phyloP scores from a whole-genome alignment of 495 filamentous ascomycete genomes.

The Penicillium antarcticum region DNA sequence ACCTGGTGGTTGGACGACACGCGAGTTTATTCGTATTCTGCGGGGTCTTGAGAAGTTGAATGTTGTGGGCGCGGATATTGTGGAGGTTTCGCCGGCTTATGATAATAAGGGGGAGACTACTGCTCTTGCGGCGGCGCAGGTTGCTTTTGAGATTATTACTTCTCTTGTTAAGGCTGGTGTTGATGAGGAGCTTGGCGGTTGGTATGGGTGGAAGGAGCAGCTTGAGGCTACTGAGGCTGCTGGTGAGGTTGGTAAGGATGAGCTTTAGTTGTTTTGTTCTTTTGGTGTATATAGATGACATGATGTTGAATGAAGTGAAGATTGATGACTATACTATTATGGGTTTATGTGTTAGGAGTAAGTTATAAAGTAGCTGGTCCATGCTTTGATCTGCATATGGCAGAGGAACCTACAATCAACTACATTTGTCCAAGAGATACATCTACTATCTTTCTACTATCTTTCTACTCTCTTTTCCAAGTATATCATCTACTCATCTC shows the following conservation, averaged over 20 bases:
- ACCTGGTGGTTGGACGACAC: slow-evolving; percentile 70
- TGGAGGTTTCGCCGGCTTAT: slow-evolving; percentile 85
- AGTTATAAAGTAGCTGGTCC: too few relatives aligned
- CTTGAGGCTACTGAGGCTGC: slow-evolving; percentile 13
- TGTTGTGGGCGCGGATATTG: slow-evolving; percentile 72
- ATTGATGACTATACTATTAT: slow-evolving; percentile 4
- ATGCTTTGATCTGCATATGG: too few relatives aligned
- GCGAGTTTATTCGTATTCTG: slow-evolving; percentile 68
- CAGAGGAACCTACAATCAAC: too few relatives aligned
- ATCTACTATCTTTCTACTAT: too few relatives aligned
- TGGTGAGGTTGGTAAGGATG: slow-evolving; percentile 35
- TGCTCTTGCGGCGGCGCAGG: slow-evolving; percentile 77
- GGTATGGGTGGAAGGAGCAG: slow-evolving; percentile 39
- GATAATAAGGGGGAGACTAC: slow-evolving; percentile 82
- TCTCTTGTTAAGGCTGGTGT: slow-evolving; percentile 70
- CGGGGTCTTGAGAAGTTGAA: slow-evolving; percentile 68
- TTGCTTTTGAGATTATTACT: slow-evolving; percentile 78
- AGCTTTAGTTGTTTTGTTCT: slow-evolving; percentile 32
- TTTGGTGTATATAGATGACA: slow-evolving; percentile 10
- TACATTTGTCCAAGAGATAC: too few relatives aligned
- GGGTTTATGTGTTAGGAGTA: too few relatives aligned
- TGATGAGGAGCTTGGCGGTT: slow-evolving; percentile 43
- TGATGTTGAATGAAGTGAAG: slow-evolving; percentile 11
- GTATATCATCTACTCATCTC: too few relatives aligned
- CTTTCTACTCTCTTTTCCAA: too few relatives aligned